These are phyloP conservation scores for Cetradonia linearis DNA, from an alignment of 495 filamentous ascomycete species.

Conservation along the genomic window DNA sequence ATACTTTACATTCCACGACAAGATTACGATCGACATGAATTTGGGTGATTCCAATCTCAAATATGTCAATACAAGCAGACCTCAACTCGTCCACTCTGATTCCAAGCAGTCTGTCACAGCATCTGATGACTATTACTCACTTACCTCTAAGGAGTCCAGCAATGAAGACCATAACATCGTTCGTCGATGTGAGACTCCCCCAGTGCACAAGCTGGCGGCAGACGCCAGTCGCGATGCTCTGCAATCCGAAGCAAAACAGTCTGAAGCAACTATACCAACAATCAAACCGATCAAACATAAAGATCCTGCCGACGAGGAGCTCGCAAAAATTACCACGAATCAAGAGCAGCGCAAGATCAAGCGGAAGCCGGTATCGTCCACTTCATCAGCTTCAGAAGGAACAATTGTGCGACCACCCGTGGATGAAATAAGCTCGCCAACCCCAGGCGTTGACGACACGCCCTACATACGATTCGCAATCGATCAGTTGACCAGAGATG, in stretches of 20 bases:
- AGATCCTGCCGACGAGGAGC: slow-evolving; percentile 23
- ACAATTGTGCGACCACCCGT: slow-evolving; percentile 24
- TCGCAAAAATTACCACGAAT: slow-evolving; percentile 26
- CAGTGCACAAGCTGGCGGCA: slow-evolving; percentile 30
- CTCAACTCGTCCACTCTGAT: slow-evolving; percentile 42
- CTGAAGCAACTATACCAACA: slow-evolving; percentile 24
- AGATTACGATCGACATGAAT: slow-evolving; percentile 30
- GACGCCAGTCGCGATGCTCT: slow-evolving; percentile 20
- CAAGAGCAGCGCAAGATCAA: slow-evolving; percentile 26
- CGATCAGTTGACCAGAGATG: slow-evolving; percentile 59
- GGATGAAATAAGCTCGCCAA: slow-evolving; percentile 38
- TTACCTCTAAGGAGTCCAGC: slow-evolving; percentile 37
- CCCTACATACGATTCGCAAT: slow-evolving; percentile 65
- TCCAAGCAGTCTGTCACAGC: slow-evolving; percentile 53
- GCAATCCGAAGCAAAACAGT: slow-evolving; percentile 20
- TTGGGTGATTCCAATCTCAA: slow-evolving; percentile 30
- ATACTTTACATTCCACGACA: slow-evolving; percentile 15
- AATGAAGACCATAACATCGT: slow-evolving; percentile 40
- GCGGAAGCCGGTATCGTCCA: slow-evolving; percentile 25
- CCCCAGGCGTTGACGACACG: slow-evolving; percentile 56
- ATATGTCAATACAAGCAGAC: slow-evolving; percentile 39
- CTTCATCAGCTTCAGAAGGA: slow-evolving; percentile 23
- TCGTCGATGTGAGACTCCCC: slow-evolving; percentile 43
- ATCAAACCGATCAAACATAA: slow-evolving; percentile 24
- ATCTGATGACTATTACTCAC: slow-evolving; percentile 60